Evolutionary conservation across 768 basidiomycete species (phyloP), one percentile per base, ranked within the genome.

Genomic region (Naganishia randhawae): DNA sequence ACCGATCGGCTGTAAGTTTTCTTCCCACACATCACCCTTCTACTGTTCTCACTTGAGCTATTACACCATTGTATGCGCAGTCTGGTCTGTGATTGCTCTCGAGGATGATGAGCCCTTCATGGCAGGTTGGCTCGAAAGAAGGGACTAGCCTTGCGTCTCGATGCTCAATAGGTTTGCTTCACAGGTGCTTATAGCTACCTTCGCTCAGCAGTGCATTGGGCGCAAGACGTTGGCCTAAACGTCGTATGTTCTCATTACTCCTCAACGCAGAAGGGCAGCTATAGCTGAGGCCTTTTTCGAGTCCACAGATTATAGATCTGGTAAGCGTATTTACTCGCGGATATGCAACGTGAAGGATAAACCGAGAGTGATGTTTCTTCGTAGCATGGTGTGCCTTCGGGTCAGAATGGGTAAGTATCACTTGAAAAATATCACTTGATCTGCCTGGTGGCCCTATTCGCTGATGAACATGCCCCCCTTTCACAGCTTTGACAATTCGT

Each of bases 401-500:
- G 67, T 22, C 78, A 79, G 48, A 79, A 79, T 51, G 75, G 68
- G 68, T 65, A 37, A 65, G 64, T 19, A 51, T 22, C 11, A 3
- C 5, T 19, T 42, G 41, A 42, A 42, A 3, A 4, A 16, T 42
- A 13, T 42, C 14, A 63, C 16, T 63, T 17, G 14, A 25, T 42
- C 61, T 25, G 37, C 33, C 25, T 17, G 5, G 8, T 19, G 61
- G 9, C 35, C 10, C 9, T 41, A 8, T 19, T 10, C 8, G 35
- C 62, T 62, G 16, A 35, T 35, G 25, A 22, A 9, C 62, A 48
- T 19, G n/a, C 27, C 25, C 22, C 3, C 32, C 25, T 16, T 22
- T 42, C 45, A n/a, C 64, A 65, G 75, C 25, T 79, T 77, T 62
- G 78, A 79, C 67, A 79, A 79, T 54, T 76, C 75, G 62, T 76